Evolutionary conservation across 257 asterid genomes (phyloP), one percentile per base, ranked within the genome.

Genomic region (Solanum appendiculatum): DNA sequence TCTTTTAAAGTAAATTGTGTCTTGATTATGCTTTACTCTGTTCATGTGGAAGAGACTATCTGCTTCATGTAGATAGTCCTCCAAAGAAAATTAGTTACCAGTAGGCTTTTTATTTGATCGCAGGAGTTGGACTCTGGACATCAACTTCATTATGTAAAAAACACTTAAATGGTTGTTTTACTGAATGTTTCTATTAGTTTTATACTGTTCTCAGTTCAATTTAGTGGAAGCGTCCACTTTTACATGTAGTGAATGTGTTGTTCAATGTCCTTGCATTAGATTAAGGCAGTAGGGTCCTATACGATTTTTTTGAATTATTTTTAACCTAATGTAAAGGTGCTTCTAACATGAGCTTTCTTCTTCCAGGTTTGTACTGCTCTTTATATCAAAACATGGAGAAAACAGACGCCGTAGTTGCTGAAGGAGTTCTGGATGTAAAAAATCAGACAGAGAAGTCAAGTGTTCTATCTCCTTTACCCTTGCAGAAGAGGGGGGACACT

Each of bases 371-470:
- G 27, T 48, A 31, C 69, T 81, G 85, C 46, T 48, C 23, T 46
- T 78, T 20, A 11, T 31, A 36, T 69, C 31, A 58, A 82, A 88
- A 27, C 68, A 91, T 93, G 96, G 95, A 89, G 80, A 66, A 88
- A 66, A 54, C 78, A 11, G 90, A 81, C 21, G 81, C 40, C 42
- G 89, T 21, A n/a, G 86, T 51, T 74, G 34, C 77, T 56, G 88
- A 72, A 44, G n/a, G 33, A 66, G 85, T 31, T 25, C n/a, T 48
- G 23, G 81, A 88, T 82, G 60, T 68, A 14, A 84, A 88, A 86
- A 77, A 40, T 85, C 87, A 64, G 78, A n/a, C 54, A 34, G 88
- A 77, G 44, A 82, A 90, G 27, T 37, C 88, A 78, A 83, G 66
- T 72, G 48, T 29, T 23, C 66, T 83, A 11, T 60, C 89, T 88